Base-by-base conservation (phyloP, 2,329 filamentous ascomycete genomes). In the Monosporascus sp. region DNA sequence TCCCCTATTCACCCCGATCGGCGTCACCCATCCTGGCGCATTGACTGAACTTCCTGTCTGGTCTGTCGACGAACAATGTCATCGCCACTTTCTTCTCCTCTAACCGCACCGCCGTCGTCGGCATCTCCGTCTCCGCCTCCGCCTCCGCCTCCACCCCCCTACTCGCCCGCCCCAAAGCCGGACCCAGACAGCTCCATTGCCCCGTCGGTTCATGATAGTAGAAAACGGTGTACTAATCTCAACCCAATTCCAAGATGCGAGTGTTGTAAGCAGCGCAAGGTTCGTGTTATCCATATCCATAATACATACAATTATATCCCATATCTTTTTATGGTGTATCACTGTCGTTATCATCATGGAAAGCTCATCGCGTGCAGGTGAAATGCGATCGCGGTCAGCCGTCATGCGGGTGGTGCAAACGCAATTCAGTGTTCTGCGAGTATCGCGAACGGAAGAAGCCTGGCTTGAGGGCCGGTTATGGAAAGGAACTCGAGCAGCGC, bases 191-290 rank as follows among this genome's bases (percentile, higher is more conserved):
- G 20, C 24, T 53, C 54, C 9, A 45, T 41, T 14, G 38, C 24
- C 37, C 49, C 46, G 16, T 40, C 40, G 17, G 31, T 19, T 37
- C 47, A 27, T 34, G 19, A 36, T 43, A 53, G 56, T 49, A 57
- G 36, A 55, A 61, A 45, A 55, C 60, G 38, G 61, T 61, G 34
- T 51, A 63, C 76, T 77, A 70, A 78, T 63, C 52, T 51, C 11
- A 56, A 58, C 51, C 36, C 54, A 11, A 59, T 69, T 47, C 64
- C 66, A 70, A 87, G 84, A 64, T 87, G 89, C 66, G 89, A 92
- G 72, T 78, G 88, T 50, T 91, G 88, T 75, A 91, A 92, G 71
- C 85, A 88, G 69, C 78, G 89, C 74, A 93, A 92, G 78, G 88
- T 90, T 72, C 52, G 69, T 64, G 40, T 38, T 56, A 17, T 7